These are phyloP conservation scores for Madurella fahalii DNA, from an alignment of 2,329 filamentous ascomycete genomes.

Conservation along the genomic window DNA sequence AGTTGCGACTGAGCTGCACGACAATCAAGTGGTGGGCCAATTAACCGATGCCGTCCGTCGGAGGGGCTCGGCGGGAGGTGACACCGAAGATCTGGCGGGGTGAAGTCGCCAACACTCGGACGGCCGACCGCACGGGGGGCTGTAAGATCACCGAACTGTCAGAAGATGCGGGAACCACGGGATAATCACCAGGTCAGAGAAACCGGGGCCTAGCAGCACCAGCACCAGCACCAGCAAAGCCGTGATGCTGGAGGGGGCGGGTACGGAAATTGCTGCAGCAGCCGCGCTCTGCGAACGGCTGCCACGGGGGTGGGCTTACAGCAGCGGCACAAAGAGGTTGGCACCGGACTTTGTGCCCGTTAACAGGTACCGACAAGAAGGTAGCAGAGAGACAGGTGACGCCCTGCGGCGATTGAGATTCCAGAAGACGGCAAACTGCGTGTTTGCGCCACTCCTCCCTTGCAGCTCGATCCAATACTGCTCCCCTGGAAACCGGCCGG, in stretches of 20 bases:
- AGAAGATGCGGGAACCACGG: background rate
- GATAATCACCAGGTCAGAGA: background rate
- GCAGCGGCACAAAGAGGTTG: slow-evolving; percentile 12
- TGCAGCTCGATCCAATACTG: slow-evolving; percentile 8
- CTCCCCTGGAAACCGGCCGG: background rate
- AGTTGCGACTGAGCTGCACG: slow-evolving; percentile 20
- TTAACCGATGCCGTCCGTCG: slow-evolving; percentile 15
- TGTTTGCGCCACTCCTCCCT: slow-evolving; percentile 3
- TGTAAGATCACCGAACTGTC: background rate
- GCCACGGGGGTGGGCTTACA: background rate
- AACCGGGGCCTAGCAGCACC: background rate
- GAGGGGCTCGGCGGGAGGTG: slow-evolving; percentile 13
- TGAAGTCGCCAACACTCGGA: background rate
- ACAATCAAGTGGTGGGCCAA: slow-evolving; percentile 25
- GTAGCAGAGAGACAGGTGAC: background rate
- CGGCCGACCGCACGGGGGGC: background rate
- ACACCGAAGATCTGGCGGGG: slow-evolving; percentile 5
- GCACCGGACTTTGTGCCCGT: slow-evolving; percentile 1
- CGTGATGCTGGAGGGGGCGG: background rate
- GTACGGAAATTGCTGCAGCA: slow-evolving; percentile 1
- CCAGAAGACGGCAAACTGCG: background rate
- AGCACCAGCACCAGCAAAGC: background rate
- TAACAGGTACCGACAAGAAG: background rate
- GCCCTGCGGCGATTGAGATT: background rate
- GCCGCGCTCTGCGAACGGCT: slow-evolving; percentile 4